Evolutionary conservation across 2,329 filamentous ascomycete genomes (phyloP).

Genomic region (Scedosporium aurantiacum): DNA sequence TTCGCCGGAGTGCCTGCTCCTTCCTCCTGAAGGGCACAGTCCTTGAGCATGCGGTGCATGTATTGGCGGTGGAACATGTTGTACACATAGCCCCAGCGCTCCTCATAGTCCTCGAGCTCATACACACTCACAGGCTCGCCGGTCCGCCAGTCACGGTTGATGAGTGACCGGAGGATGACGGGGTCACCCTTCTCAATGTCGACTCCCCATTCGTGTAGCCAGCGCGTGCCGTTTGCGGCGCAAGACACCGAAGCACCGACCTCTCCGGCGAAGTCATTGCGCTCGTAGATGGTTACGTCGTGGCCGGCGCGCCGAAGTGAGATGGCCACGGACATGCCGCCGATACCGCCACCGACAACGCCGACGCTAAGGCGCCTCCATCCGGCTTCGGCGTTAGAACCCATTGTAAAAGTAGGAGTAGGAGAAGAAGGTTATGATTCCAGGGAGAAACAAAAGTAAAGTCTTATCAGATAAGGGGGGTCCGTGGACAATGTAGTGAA

Average conservation of each 20-base stretch:
- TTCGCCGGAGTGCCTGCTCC: slow-evolving; percentile 43
- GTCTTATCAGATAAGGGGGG: too few relatives aligned
- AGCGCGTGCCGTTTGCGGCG: slow-evolving; percentile 58
- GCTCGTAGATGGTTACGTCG: slow-evolving; percentile 51
- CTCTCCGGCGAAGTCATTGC: slow-evolving; percentile 54
- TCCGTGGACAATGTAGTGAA: too few relatives aligned
- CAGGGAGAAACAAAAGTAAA: too few relatives aligned
- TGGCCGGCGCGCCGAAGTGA: slow-evolving; percentile 36
- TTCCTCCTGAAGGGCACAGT: slow-evolving; percentile 36
- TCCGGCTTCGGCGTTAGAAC: slow-evolving; percentile 11
- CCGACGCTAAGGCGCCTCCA: slow-evolving; percentile 35
- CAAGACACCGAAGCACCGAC: slow-evolving; percentile 58
- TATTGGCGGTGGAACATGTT: slow-evolving; percentile 61
- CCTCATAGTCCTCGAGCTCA: slow-evolving; percentile 52
- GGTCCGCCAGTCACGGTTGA: slow-evolving; percentile 60
- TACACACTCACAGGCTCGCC: slow-evolving; percentile 56
- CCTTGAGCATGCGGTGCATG: slow-evolving; percentile 58
- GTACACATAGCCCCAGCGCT: slow-evolving; percentile 53
- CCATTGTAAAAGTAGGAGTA: slow-evolving; percentile 13
- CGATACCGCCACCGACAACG: slow-evolving; percentile 36
- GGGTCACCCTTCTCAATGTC: slow-evolving; percentile 54
- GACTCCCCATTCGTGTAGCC: slow-evolving; percentile 58
- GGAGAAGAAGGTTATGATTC: background rate
- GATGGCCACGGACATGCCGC: slow-evolving; percentile 34
- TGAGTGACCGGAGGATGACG: slow-evolving; percentile 53